A percentile compares a stretch with the other conserved stretches of the same genome.
phyloP scores from a whole-genome alignment of 2,329 filamentous ascomycete genomes.

The Phoma herbarum region DNA sequence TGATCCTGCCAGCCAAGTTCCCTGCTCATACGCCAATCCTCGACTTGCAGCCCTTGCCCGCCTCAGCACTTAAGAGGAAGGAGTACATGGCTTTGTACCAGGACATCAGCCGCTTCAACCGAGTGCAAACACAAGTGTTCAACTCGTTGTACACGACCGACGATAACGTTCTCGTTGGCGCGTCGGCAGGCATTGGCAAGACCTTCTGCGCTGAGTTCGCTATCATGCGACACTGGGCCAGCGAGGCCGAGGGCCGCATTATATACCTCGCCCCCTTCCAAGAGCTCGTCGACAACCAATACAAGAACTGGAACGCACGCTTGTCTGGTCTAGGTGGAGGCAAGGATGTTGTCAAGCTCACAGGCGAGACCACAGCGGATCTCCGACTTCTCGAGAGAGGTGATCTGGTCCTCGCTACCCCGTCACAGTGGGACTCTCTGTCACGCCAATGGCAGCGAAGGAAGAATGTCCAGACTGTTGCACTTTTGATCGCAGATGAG shows the following conservation, averaged over 20 bases:
- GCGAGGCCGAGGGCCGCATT: constrained; percentile 75
- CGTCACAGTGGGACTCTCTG: constrained; percentile 92
- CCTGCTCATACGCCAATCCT: constrained; percentile 91
- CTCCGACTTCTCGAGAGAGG: constrained; percentile 86
- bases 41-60: constrained; percentile 88
- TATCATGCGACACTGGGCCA: constrained; percentile 85
- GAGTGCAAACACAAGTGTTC: constrained; percentile 96
- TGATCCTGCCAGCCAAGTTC: constrained; percentile 94
- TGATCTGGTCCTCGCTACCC: constrained; percentile 91
- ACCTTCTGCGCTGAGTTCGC: constrained; percentile 97
- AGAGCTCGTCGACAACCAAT: constrained; percentile 83
- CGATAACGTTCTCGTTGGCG: constrained; percentile 91
- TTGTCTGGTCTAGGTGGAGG: constrained; percentile 77
- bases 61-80: constrained; percentile 85
- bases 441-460: constrained; percentile 96
- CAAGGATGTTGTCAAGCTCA: constrained; percentile 91
- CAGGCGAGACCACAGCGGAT: constrained; percentile 90
- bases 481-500: constrained; percentile 94
- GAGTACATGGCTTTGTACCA: constrained; percentile 86
- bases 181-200: constrained; percentile 95
- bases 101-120: constrained; percentile 89
- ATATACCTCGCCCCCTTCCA: constrained; percentile 97
- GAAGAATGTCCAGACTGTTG: constrained; percentile 91
- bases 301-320: constrained; percentile 85
- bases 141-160: constrained; percentile 90